Percentiles rank a stretch among this genome's conserved stretches.
These are phyloP conservation scores for Trichoderma breve DNA, from an alignment of 2,329 filamentous ascomycete species.

Conservation along the genomic window DNA sequence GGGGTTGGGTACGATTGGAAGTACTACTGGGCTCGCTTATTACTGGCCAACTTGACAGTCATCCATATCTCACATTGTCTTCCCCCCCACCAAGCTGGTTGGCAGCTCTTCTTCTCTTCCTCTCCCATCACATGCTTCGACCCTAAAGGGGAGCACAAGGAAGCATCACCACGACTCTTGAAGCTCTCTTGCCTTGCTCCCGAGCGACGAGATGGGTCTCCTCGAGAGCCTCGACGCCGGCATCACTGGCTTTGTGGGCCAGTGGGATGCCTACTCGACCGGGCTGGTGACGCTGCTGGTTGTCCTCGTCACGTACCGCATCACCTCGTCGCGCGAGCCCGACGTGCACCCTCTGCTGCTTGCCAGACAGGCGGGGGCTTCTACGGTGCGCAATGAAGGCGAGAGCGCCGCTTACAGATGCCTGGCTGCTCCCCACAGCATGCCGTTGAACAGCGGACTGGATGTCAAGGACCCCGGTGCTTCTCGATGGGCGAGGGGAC, in stretches of 20 bases:
- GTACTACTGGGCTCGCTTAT: not conserved
- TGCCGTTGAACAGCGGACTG: constrained; percentile 72
- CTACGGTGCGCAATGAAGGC: constrained; percentile 75
- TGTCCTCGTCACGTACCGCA: constrained; percentile 65
- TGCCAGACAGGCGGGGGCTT: constrained; percentile 75
- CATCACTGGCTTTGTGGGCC: constrained; percentile 66
- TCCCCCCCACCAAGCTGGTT: not conserved
- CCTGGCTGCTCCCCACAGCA: constrained; percentile 81
- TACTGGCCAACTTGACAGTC: not conserved
- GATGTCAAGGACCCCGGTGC: constrained; percentile 78
- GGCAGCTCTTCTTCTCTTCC: not conserved
- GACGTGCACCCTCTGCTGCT: constrained; percentile 92
- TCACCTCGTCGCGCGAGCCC: constrained; percentile 72
- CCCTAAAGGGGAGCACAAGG: constrained; percentile 7
- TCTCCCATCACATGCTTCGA: constrained; percentile 8
- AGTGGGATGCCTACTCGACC: constrained; percentile 83
- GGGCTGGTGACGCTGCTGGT: constrained; percentile 63
- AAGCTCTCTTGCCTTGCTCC: constrained; percentile 5
- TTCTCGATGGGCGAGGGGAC: constrained; percentile 78
- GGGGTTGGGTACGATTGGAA: not conserved
- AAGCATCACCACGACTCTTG: not conserved
- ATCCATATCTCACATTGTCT: not conserved
- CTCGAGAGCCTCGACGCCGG: constrained; percentile 67
- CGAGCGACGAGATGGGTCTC: constrained; percentile 37
- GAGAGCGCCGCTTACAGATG: constrained; percentile 85